A percentile compares a stretch with the other conserved stretches of the same genome.
Conservation (phyloP, 106 monocot genomes). For the Iris macrosiphon region DNA sequence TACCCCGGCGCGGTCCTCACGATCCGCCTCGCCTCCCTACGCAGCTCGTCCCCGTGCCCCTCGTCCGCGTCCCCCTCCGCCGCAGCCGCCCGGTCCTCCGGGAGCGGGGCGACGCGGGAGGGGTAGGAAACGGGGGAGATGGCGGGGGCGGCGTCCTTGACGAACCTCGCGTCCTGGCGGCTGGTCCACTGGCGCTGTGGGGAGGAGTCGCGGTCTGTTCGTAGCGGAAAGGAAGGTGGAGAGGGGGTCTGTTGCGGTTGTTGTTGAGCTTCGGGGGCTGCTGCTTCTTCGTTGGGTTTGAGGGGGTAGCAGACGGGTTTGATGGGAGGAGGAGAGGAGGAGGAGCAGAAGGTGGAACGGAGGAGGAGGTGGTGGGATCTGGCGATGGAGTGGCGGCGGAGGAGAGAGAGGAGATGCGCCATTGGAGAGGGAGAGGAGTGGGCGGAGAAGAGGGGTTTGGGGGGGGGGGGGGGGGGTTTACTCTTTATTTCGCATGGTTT, state of each 20-base stretch:
- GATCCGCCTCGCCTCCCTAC: slow-evolving; percentile 60
- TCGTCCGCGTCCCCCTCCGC: slow-evolving; percentile 10
- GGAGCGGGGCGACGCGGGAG: slow-evolving; percentile 66
- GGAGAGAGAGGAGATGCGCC: slow-evolving; percentile 1
- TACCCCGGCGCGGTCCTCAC: slow-evolving; percentile 34
- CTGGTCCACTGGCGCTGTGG: slow-evolving; percentile 33
- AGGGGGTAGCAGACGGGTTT: slow-evolving; percentile 52
- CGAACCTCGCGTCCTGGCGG: slow-evolving; percentile 67
- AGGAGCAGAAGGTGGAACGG: slow-evolving; percentile 11
- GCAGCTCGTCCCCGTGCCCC: slow-evolving; percentile 24
- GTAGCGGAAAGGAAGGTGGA: background rate
- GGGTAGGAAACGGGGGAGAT: slow-evolving; percentile 66
- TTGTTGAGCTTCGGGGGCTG: background rate
- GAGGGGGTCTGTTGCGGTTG: background rate
- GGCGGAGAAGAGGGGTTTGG: no score
- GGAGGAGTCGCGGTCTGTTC: background rate
- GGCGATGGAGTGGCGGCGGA: no score
- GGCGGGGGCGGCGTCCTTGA: slow-evolving; percentile 49
- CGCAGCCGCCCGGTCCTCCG: slow-evolving; percentile 48
- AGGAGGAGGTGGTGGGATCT: no score
- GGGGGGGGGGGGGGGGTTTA: no score
- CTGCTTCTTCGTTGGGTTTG: slow-evolving; percentile 34
- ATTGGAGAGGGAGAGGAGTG: background rate
- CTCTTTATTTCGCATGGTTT: no score
- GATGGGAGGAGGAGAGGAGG: slow-evolving; percentile 33